phyloP scores from a whole-genome alignment of 2,329 filamentous ascomycete genomes.

The Hypoxylon sp. region DNA sequence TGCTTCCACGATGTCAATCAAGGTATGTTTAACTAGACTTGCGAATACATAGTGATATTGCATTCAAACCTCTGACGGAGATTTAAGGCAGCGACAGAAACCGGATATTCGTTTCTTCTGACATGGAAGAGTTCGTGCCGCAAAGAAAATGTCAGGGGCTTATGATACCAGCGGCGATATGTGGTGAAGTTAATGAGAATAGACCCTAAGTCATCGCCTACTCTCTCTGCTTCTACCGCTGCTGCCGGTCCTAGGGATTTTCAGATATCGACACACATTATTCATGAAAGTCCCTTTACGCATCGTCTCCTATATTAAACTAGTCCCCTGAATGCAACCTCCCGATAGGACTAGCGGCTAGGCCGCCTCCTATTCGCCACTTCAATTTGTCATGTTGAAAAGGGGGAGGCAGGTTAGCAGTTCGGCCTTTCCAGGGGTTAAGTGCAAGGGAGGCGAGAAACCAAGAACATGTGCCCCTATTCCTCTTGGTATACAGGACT shows the following conservation, averaged over 20 bases:
- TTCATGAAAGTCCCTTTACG: slow-evolving; percentile 8
- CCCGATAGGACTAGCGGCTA: slow-evolving; percentile 11
- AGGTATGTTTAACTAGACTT: neutral
- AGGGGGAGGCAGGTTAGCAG: slow-evolving; percentile 5
- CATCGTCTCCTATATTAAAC: slow-evolving; percentile 2
- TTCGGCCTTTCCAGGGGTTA: slow-evolving; percentile 35
- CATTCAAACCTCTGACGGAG: no score
- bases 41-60: neutral
- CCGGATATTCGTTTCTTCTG: neutral
- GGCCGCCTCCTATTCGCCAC: slow-evolving; percentile 26
- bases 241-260: slow-evolving; percentile 1
- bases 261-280: neutral
- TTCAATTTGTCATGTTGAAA: slow-evolving; percentile 37
- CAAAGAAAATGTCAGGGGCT: neutral
- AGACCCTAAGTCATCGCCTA: neutral
- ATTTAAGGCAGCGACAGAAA: neutral
- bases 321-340: slow-evolving; percentile 10
- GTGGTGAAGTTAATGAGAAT: neutral
- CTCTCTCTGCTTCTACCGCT: neutral
- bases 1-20: neutral
- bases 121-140: neutral
- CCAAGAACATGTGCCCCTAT: slow-evolving; percentile 15
- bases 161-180: neutral
- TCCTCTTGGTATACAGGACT: slow-evolving; percentile 3
- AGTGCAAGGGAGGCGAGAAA: slow-evolving; percentile 6